Base-by-base conservation (phyloP, 495 filamentous ascomycete genomes). In the Penicillium diatomitis region DNA sequence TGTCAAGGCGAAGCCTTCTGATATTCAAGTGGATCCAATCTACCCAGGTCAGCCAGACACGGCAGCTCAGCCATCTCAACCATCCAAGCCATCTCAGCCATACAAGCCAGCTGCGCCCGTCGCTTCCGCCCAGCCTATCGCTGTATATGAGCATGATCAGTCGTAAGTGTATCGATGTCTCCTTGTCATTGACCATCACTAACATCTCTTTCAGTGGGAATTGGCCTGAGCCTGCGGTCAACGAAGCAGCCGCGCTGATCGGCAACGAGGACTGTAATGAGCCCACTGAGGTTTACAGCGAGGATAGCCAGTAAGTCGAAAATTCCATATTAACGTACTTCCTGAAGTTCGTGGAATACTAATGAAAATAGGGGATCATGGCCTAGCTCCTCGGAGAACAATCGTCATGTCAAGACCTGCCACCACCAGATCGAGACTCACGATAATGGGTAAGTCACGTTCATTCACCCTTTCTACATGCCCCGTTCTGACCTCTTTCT, bases 371-470 rank as follows among this genome's bases (percentile, higher is more conserved):
- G 45, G 38, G 47, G 47, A 9, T 43, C 33, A 2, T 58, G 55
- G 55, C 55, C 55, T 12, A 37, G 47, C 8, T 30, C 48, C 8
- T 44, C 51, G 11, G 31, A 33, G 32, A 54, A 58, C 43, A 40
- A 58, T 32, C 41, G 46, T 8, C 52, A 54, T 36, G 46, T 52
- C 8, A 29, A 52, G 41, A 47, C 41, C 2, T 51, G 49, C 8
- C 48, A 32, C n/a, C 38, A 54, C 10, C 10, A 33, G 5, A 44
- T 49, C 40, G 41, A 54, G n/a, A 48, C 48, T 20, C 41, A 48
- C 9, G 55, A 58, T 37, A 39, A 47, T 44, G 53, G 53, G 53
- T 54, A 54, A 43, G 52, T 50, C 44, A 29, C 3, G 30, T 46
- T 20, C 5, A 30, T 9, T n/a, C 41, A 6, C 27, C 37, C 6